phyloP scores from a whole-genome alignment of 768 basidiomycete species.

The Calvatia gigantea region DNA sequence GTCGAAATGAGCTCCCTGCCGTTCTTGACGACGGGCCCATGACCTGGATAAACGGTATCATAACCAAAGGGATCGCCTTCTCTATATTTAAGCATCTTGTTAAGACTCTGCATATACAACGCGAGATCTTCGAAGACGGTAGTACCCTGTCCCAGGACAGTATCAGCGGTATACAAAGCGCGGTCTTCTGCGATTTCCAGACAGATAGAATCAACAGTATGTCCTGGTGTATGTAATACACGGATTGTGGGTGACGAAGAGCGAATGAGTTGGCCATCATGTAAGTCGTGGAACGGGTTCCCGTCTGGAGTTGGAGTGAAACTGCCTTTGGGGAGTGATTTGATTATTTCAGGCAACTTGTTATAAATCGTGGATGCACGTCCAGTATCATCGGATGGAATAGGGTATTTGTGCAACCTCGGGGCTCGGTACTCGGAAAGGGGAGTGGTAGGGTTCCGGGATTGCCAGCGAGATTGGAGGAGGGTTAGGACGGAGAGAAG shows the following conservation, averaged over 20 bases:
- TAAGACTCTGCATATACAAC: slow-evolving; percentile 64
- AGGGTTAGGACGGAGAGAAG: slow-evolving; percentile 66
- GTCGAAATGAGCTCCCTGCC: slow-evolving; percentile 57
- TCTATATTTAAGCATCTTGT: slow-evolving; percentile 48
- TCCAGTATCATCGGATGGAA: slow-evolving; percentile 20
- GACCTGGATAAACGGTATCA: slow-evolving; percentile 76
- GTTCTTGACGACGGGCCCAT: slow-evolving; percentile 74
- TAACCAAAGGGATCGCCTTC: slow-evolving; percentile 25
- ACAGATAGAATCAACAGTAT: slow-evolving; percentile 83
- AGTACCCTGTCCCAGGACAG: slow-evolving; percentile 86
- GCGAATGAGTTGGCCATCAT: slow-evolving; percentile 49
- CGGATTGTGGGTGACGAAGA: slow-evolving; percentile 40
- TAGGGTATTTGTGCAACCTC: slow-evolving; percentile 71
- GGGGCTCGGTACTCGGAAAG: slow-evolving; percentile 51
- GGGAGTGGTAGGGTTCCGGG: slow-evolving; percentile 37
- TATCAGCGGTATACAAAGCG: slow-evolving; percentile 88
- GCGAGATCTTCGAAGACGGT: slow-evolving; percentile 85
- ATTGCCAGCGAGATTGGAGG: slow-evolving; percentile 60
- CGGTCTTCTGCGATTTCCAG: slow-evolving; percentile 66
- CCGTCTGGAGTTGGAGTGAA: slow-evolving; percentile 45
- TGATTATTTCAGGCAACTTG: slow-evolving; percentile 35
- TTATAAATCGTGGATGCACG: slow-evolving; percentile 24
- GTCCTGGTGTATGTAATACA: slow-evolving; percentile 86
- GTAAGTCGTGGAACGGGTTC: slow-evolving; percentile 52
- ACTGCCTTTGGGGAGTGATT: slow-evolving; percentile 37